phyloP scores from a whole-genome alignment of 768 basidiomycete genomes.

The Lentinus tigrinus region DNA sequence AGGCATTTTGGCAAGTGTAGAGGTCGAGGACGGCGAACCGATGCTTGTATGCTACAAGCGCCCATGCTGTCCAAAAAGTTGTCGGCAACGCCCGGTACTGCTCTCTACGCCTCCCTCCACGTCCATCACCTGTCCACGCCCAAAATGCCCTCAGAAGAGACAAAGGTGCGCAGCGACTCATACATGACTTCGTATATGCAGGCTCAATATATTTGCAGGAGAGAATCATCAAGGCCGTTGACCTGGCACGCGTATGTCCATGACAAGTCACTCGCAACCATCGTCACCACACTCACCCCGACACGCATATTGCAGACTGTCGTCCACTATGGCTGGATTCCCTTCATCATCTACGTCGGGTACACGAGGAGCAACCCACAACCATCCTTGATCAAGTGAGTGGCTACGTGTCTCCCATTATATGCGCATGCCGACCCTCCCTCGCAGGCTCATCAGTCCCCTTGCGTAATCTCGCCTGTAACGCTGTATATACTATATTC shows the following conservation, averaged over 20 bases:
- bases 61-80: slow-evolving; percentile 25
- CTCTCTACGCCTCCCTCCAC: slow-evolving; percentile 22
- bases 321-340: slow-evolving; percentile 95
- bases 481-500: slow-evolving; percentile 19
- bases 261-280: not conserved
- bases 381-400: slow-evolving; percentile 90
- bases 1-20: slow-evolving; percentile 40
- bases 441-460: slow-evolving; percentile 82
- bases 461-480: slow-evolving; percentile 62
- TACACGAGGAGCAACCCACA: slow-evolving; percentile 92
- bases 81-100: slow-evolving; percentile 29
- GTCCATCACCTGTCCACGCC: slow-evolving; percentile 32
- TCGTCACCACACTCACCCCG: slow-evolving; percentile 3
- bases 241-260: slow-evolving; percentile 72
- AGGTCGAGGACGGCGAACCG: slow-evolving; percentile 17
- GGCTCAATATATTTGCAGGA: slow-evolving; percentile 49
- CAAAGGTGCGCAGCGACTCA: slow-evolving; percentile 56
- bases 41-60: slow-evolving; percentile 11
- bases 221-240: slow-evolving; percentile 77
- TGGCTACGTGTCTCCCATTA: not conserved
- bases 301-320: slow-evolving; percentile 62
- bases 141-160: slow-evolving; percentile 87
- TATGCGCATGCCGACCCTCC: not conserved
- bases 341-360: slow-evolving; percentile 93
- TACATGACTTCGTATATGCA: not conserved